Base-by-base conservation (phyloP, 345 rosid species). In the Trapa bicornis region DNA sequence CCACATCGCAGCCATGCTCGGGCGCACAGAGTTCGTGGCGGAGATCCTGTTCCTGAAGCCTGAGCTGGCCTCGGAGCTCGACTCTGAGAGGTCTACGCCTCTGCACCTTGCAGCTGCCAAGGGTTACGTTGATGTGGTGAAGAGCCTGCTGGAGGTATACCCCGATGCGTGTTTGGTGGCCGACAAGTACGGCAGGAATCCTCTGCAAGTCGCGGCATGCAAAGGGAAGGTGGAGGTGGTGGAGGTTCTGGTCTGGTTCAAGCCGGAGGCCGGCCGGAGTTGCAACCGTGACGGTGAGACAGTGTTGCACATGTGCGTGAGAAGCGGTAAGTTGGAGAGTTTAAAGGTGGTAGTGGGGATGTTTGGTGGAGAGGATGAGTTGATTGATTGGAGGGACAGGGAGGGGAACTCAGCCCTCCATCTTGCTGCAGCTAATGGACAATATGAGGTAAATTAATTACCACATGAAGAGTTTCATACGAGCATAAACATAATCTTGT, bases 41-140 rank as follows among this genome's bases (percentile, higher is more conserved):
- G 43, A 45, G 53, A 33, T 76, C 67, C 7, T 76, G 32, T 0
- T n/a, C n/a, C 66, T 6, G 0, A 76, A 61, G 47, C 66, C 73
- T 2, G 37, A 61, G 16, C 52, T 76, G 5, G 73, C 43, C 42
- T 37, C 3, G 13, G 65, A 50, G 48, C 22, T 61, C 7, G 73
- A 72, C 65, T 72, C 69, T 12, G 67, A 60, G 14, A n/a, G 70
- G 4, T 65, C 16, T 1, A 41, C 71, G 2, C 71, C 73, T 66
- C 75, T 76, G 53, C 79, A 76, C 70, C 68, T 68, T 0, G 69
- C 79, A 0, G 64, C 63, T 2, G 76, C 71, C 12, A 70, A 66
- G 63, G 64, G 76, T 17, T 67, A 45, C 37, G 17, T 0, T 3
- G 37, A 53, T 10, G 52, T 76, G 0, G 76, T 68, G n/a, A 11